Base-by-base conservation (phyloP, 306 rosid genomes). In the Quercus gilva region DNA sequence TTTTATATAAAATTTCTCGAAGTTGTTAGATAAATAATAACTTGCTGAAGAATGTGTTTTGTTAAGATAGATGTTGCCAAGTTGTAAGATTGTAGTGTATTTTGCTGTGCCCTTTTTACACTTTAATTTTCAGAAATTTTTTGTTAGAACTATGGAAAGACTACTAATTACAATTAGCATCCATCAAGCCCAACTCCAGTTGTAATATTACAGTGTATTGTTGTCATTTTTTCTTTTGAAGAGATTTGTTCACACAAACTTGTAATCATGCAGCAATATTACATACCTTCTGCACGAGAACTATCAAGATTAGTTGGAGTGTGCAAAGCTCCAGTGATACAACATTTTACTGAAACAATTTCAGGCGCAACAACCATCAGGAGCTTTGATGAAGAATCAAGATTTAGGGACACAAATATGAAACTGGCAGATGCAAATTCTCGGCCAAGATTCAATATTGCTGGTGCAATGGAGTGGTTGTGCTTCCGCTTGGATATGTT, bases 401-500 rank as follows among this genome's bases (percentile, higher is more conserved):
- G 35, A 33, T 33, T 33, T 33, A 5, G 35, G 35, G 35, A 33
- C 6, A 33, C 35, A 33, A 33, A 33, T 33, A 33, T 33, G 35
- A 33, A 33, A 33, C 35, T 33, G 35, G 35, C 35, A 33, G 35
- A 33, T 5, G 35, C 35, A 33, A 33, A 33, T 33, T 33, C 35
- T 33, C 35, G 35, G 35, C 35, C 35, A 4, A 4, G 35, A 33
- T 33, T 5, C 35, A 33, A 33, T 33, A 33, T 33, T 33, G 35
- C 35, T 33, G 35, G 35, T 33, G 35, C 35, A 33, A 33, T 33
- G 35, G 35, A 33, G 35, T 33, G 35, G 97, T 85, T 94, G 41
- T 87, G 89, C 80, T 85, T 90, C 76, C 88, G 98, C 76, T 82
- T 92, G 79, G 93, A 90, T 82, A 45, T 92, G 82, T 64, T 94